These are phyloP conservation scores for Lolium multiflorum DNA, from an alignment of 176 grass and related monocot genomes.

Conservation along the genomic window DNA sequence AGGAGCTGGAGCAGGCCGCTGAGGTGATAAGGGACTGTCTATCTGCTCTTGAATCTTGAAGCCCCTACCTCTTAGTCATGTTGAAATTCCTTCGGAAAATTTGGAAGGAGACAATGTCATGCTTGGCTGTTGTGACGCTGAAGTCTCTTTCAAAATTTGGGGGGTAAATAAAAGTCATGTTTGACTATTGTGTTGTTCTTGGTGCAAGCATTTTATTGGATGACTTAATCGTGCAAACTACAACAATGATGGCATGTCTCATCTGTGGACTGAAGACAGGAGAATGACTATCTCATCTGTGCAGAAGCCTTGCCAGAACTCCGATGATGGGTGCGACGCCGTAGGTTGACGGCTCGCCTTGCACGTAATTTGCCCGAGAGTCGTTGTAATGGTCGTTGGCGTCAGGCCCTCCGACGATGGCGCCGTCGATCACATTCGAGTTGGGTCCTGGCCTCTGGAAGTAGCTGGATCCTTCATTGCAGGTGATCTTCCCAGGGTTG, in stretches of 20 bases:
- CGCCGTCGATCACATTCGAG: slow-evolving; percentile 68
- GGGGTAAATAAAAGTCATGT: slow-evolving; percentile 19
- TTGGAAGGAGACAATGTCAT: slow-evolving; percentile 29
- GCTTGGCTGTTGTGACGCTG: not conserved
- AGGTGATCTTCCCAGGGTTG: slow-evolving; percentile 36
- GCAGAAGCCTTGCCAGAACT: slow-evolving; percentile 60
- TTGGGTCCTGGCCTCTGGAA: slow-evolving; percentile 43
- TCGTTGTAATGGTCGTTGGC: slow-evolving; percentile 58
- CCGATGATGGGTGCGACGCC: slow-evolving; percentile 68
- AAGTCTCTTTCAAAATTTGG: slow-evolving; percentile 20
- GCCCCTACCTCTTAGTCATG: slow-evolving; percentile 21
- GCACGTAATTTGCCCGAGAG: slow-evolving; percentile 47
- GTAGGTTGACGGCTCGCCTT: slow-evolving; percentile 58
- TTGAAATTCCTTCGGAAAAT: slow-evolving; percentile 4
- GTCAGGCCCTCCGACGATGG: slow-evolving; percentile 72
- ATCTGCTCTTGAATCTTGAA: slow-evolving; percentile 56
- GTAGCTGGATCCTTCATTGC: slow-evolving; percentile 53
- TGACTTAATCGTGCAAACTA: not conserved
- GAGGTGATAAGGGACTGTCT: slow-evolving; percentile 72
- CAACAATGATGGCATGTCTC: not conserved
- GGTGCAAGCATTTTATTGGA: not conserved
- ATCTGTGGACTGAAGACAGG: not conserved
- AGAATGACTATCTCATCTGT: not conserved
- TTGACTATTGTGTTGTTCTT: not conserved
- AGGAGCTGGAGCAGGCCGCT: slow-evolving; percentile 73